Evolutionary conservation across 208 protist genomes (phyloP).

Genomic region (Leishmania major): DNA sequence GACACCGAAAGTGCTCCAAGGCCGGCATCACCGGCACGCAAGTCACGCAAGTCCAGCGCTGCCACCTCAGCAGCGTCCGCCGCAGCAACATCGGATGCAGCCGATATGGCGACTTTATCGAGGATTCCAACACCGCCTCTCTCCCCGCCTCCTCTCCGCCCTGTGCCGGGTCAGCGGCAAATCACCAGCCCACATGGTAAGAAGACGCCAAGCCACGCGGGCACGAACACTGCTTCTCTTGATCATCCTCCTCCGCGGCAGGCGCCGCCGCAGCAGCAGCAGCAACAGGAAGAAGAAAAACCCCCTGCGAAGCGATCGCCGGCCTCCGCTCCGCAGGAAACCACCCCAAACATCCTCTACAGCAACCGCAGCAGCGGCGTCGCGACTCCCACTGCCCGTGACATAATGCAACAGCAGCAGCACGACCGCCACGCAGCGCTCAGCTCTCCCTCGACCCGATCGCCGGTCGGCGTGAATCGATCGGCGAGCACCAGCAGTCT

Average conservation of each 20-base stretch:
- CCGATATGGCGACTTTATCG: background rate
- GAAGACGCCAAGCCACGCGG: background rate
- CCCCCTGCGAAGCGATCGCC: background rate
- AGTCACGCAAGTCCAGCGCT: background rate
- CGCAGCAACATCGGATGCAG: background rate
- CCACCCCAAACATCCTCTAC: slow-evolving; percentile 12
- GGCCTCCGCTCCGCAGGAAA: background rate
- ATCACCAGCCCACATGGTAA: background rate
- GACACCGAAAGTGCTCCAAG: background rate
- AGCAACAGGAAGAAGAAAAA: background rate
- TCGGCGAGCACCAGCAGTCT: slow-evolving; percentile 7
- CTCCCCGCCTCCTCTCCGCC: background rate
- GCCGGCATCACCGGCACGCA: background rate
- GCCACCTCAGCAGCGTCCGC: background rate
- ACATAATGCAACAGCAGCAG: background rate
- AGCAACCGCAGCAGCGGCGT: slow-evolving; percentile 25
- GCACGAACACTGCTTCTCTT: background rate
- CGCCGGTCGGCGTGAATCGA: background rate
- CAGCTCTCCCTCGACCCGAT: background rate
- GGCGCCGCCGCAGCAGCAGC: background rate
- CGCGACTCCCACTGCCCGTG: background rate
- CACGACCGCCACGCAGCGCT: background rate
- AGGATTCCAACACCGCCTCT: background rate
- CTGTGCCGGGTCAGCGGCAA: background rate
- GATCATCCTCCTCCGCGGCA: background rate